These are phyloP conservation scores for Schoenoplectus triqueter DNA, from an alignment of 202 grass and related monocot species.

Conservation along the genomic window DNA sequence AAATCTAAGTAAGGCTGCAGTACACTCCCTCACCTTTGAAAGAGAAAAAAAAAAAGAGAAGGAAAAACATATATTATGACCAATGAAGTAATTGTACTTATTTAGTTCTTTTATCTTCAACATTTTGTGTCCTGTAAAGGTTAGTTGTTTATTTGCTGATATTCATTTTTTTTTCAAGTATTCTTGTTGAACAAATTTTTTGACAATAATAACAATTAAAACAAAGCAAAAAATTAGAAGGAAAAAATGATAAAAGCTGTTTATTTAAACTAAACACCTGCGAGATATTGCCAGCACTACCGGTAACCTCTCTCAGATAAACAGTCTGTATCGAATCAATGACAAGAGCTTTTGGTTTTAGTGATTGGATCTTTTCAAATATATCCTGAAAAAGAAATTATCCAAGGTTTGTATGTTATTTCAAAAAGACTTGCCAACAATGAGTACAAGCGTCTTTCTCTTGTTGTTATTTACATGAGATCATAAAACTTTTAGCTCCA, in stretches of 20 bases:
- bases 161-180: background rate
- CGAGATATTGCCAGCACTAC: slow-evolving; percentile 81
- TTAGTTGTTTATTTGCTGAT: background rate
- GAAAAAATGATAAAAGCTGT: background rate
- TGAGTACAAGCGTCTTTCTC: background rate
- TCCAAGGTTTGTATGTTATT: background rate
- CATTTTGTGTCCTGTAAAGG: background rate
- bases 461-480: background rate
- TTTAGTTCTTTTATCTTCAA: background rate
- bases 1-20: slow-evolving; percentile 84
- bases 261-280: slow-evolving; percentile 54
- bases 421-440: background rate
- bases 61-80: slow-evolving; percentile 35
- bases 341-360: slow-evolving; percentile 74
- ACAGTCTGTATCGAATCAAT: slow-evolving; percentile 98
- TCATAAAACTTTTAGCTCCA: background rate
- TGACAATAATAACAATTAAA: slow-evolving; percentile 6
- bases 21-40: slow-evolving; percentile 88
- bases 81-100: slow-evolving; percentile 5
- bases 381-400: slow-evolving; percentile 76
- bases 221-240: background rate
- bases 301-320: slow-evolving; percentile 79
- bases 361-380: slow-evolving; percentile 77
- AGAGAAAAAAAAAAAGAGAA: slow-evolving; percentile 19
- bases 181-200: background rate